A percentile compares a stretch with the other conserved stretches of the same genome.
Conservation (phyloP, 2,329 filamentous ascomycete genomes). For the Calonectria pauciramosa region DNA sequence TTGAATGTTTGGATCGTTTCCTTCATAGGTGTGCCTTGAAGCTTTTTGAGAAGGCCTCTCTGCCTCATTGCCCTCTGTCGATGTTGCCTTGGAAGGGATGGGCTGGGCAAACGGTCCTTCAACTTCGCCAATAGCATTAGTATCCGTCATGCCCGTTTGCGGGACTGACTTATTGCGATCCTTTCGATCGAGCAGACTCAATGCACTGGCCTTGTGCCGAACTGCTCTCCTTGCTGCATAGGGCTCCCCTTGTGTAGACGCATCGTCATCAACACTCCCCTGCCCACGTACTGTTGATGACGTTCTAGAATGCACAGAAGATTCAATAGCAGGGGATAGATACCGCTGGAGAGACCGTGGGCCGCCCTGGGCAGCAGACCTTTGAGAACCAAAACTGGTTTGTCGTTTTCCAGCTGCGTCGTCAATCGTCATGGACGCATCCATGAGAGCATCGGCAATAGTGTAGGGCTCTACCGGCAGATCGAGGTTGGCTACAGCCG, state of each 20-base stretch:
- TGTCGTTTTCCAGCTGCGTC: constrained; percentile 69
- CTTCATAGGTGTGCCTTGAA: constrained; percentile 84
- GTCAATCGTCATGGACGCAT: constrained; percentile 91
- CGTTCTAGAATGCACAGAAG: constrained; percentile 55
- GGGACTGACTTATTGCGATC: constrained; percentile 70
- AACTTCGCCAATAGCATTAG: constrained; percentile 72
- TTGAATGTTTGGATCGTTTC: constrained; percentile 79
- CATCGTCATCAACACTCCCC: constrained; percentile 50
- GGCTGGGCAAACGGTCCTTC: constrained; percentile 67
- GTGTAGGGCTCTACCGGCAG: constrained; percentile 71
- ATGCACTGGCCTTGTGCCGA: constrained; percentile 70
- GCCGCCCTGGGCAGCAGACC: constrained; percentile 57
- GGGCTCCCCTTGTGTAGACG: constrained; percentile 56
- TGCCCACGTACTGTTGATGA: constrained; percentile 49
- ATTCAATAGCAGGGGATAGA: constrained; percentile 48
- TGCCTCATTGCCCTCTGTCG: constrained; percentile 43
- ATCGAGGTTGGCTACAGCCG: constrained; percentile 48
- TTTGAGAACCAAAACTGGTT: constrained; percentile 65
- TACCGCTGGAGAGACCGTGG: constrained; percentile 47
- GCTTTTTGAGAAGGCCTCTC: constrained; percentile 60
- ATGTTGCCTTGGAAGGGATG: constrained; percentile 37
- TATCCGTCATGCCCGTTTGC: constrained; percentile 71
- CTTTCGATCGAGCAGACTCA: constrained; percentile 71
- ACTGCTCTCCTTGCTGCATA: constrained; percentile 62
- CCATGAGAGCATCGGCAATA: constrained; percentile 90